Base-by-base conservation (phyloP, 768 basidiomycete genomes). In the Heimioporus sp. region DNA sequence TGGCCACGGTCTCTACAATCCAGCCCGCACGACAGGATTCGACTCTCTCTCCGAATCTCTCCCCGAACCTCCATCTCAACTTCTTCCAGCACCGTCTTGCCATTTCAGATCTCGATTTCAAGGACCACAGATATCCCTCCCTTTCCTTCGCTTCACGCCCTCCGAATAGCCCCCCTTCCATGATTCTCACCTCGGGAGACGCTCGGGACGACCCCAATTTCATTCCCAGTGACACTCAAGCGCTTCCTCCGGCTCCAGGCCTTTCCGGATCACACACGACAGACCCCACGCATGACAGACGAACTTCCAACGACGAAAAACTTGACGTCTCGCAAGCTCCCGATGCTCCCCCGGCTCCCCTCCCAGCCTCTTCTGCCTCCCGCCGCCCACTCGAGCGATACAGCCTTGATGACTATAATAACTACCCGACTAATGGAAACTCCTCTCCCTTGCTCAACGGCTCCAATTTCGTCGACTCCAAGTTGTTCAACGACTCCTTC, bases 51-150 rank as follows among this genome's bases (percentile, higher is more conserved):
- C 55, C 65, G n/a, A 57, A 54, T 35, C 53, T 69, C 53, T 54
- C 74, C 20, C 55, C 71, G 43, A 65, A 67, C 58, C 54, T 71
- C 39, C 70, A 65, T 59, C 62, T 75, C 53, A 67, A 65, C 50
- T 65, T 78, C 55, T 83, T 82, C 68, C 72, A 82, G 46, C 76
- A 75, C 60, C 70, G 76, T 38, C 74, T 86, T 52, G 63, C 73
- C 37, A 76, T 84, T 65, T 72, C 79, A 51, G 85, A 85, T 51
- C 74, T 81, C 55, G 82, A 84, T 68, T 78, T 81, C 66, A 75
- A 77, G 60, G 86, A 86, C 72, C 80, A 78, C 63, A 76, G 85
- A 63, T 85, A 86, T 58, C 72, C 78, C 16, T 51, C 72, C 43
- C 60, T 73, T 17, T 50, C 68, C 8, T 53, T 72, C 44, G 24